A percentile compares a stretch with the other conserved stretches of the same genome.
These are phyloP conservation scores for Clitopilus hobsonii DNA, from an alignment of 768 basidiomycete genomes.

Conservation along the genomic window DNA sequence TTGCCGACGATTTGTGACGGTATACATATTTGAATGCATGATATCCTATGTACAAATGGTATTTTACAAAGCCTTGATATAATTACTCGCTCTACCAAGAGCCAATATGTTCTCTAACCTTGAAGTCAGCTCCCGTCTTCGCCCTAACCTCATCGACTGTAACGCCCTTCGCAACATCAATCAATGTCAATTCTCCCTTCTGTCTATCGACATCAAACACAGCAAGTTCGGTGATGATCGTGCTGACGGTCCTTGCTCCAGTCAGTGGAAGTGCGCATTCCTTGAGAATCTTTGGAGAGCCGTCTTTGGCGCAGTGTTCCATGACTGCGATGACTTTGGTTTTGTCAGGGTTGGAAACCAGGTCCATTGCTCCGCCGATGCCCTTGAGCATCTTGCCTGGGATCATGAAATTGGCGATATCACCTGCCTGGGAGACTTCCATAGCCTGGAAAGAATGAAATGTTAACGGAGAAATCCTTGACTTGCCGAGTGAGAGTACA, in stretches of 20 bases:
- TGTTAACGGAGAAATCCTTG: constrained; percentile 3
- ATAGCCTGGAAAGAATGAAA: constrained; percentile 66
- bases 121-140: constrained; percentile 86
- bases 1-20: no score
- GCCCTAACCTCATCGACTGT: constrained; percentile 78
- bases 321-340: constrained; percentile 89
- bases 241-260: constrained; percentile 82
- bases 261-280: constrained; percentile 84
- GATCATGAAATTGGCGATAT: constrained; percentile 98
- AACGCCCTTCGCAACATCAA: constrained; percentile 81
- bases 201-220: constrained; percentile 86
- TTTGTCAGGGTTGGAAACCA: constrained; percentile 93
- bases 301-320: constrained; percentile 90
- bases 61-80: no score
- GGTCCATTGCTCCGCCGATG: constrained; percentile 95
- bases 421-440: constrained; percentile 90
- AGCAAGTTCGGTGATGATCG: constrained; percentile 89
- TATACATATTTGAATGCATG: no score
- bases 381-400: constrained; percentile 91
- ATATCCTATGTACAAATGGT: no score
- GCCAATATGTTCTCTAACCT: constrained; percentile 47
- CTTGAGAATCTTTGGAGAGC: constrained; percentile 82
- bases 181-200: constrained; percentile 67
- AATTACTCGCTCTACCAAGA: constrained; percentile 30
- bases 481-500: constrained; percentile 21